phyloP scores from a whole-genome alignment of 2,329 filamentous ascomycete genomes.

The Apiospora aurea region DNA sequence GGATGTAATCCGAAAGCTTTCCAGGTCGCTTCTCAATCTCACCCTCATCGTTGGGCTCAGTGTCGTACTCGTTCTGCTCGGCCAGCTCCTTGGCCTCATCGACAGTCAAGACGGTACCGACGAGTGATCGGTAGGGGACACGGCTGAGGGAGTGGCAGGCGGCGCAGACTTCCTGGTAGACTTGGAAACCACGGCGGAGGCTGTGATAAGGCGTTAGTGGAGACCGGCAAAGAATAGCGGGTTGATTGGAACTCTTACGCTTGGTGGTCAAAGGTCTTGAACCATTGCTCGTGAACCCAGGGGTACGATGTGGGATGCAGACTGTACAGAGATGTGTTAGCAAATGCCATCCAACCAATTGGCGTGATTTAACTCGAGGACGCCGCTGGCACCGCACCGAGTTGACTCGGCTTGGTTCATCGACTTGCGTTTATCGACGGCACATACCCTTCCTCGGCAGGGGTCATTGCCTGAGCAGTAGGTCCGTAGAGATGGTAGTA shows the following conservation, averaged over 20 bases:
- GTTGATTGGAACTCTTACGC: slow-evolving; percentile 68
- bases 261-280: slow-evolving; percentile 96
- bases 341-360: background rate
- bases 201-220: slow-evolving; percentile 52
- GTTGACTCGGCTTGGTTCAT: slow-evolving; percentile 12
- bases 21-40: slow-evolving; percentile 98
- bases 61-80: slow-evolving; percentile 98
- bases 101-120: slow-evolving; percentile 91
- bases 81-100: slow-evolving; percentile 97
- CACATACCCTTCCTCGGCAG: slow-evolving; percentile 97
- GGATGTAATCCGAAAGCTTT: slow-evolving; percentile 98
- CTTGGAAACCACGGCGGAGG: slow-evolving; percentile 98
- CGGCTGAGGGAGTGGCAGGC: slow-evolving; percentile 96
- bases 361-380: background rate
- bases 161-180: slow-evolving; percentile 98
- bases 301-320: slow-evolving; percentile 92
- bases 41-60: slow-evolving; percentile 96
- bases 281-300: slow-evolving; percentile 91
- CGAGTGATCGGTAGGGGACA: slow-evolving; percentile 90
- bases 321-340: slow-evolving; percentile 56
- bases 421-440: background rate
- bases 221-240: slow-evolving; percentile 24
- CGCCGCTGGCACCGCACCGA: background rate
- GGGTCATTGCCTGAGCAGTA: slow-evolving; percentile 86
- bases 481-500: slow-evolving; percentile 97